Percentiles rank a stretch among this genome's conserved stretches.
Evolutionary conservation across 345 rosid genomes (phyloP).

Genomic region (Populus nigra): DNA sequence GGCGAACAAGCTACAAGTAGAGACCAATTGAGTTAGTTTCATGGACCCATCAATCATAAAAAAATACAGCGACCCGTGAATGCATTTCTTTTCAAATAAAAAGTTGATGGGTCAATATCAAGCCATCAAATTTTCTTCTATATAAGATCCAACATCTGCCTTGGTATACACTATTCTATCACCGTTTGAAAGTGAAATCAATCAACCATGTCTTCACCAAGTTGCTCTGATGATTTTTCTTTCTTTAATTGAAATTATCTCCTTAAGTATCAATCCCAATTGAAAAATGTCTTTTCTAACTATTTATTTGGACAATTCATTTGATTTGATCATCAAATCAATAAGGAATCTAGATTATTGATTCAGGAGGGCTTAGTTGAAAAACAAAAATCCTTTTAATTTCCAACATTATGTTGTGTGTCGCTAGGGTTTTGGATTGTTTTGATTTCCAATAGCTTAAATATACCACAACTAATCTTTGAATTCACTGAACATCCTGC

Average conservation of each 20-base stretch:
- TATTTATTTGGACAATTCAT: too few species aligned
- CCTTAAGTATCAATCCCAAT: neutral
- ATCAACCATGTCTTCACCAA: neutral
- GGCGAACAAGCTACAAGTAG: too few species aligned
- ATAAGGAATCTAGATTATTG: too few species aligned
- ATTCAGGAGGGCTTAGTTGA: too few species aligned
- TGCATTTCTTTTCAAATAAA: neutral
- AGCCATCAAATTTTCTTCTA: neutral
- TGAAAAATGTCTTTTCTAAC: neutral
- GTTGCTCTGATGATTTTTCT: neutral
- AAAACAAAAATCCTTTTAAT: too few species aligned
- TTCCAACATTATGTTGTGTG: too few species aligned
- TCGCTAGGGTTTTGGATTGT: too few species aligned
- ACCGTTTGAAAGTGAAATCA: neutral
- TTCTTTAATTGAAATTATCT: neutral
- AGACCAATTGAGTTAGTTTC: too few species aligned
- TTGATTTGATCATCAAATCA: neutral
- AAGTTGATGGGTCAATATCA: neutral
- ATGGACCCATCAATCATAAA: neutral
- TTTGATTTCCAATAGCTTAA: too few species aligned
- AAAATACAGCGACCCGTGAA: neutral
- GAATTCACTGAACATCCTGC: too few species aligned
- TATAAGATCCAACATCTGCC: neutral
- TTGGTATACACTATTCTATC: neutral
- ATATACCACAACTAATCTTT: too few species aligned